Evolutionary conservation across 2,329 filamentous ascomycete genomes (phyloP).

Genomic region (Pezicula rhizophila): DNA sequence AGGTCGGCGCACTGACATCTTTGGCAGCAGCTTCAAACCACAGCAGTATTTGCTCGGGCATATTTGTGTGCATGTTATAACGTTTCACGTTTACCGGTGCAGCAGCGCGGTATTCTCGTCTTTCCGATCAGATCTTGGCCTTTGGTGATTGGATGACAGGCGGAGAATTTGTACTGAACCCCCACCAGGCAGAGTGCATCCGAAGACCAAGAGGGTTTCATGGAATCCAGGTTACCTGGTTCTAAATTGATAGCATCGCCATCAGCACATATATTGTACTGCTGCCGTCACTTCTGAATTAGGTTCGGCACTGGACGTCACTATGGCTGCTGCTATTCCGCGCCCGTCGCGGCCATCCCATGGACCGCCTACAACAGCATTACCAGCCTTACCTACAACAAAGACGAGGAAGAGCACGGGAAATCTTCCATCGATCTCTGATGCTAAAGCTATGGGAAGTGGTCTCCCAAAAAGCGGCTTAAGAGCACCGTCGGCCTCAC

Average conservation of each 20-base stretch:
- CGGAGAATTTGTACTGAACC: background rate
- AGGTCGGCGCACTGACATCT: constrained; percentile 18
- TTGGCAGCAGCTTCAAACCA: constrained; percentile 12
- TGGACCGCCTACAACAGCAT: constrained; percentile 63
- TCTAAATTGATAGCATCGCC: background rate
- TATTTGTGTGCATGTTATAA: constrained; percentile 20
- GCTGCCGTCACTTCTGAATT: background rate
- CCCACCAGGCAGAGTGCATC: too few relatives aligned
- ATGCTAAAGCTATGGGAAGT: constrained; percentile 1
- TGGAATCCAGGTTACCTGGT: background rate
- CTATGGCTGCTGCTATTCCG: constrained; percentile 31
- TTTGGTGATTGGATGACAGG: constrained; percentile 14
- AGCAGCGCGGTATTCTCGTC: constrained; percentile 9
- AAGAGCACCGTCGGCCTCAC: constrained; percentile 53
- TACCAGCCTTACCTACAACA: constrained; percentile 66
- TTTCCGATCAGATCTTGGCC: constrained; percentile 5
- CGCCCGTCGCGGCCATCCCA: constrained; percentile 59
- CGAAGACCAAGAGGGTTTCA: background rate
- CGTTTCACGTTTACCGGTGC: constrained; percentile 19
- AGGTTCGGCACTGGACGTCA: constrained; percentile 1
- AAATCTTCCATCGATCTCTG: constrained; percentile 33
- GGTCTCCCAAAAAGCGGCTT: constrained; percentile 48
- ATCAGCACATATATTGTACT: background rate
- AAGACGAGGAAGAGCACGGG: constrained; percentile 64
- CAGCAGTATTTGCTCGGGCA: constrained; percentile 18